Base-by-base conservation (phyloP, 805 yeast species). In the Starmerella vitae region DNA sequence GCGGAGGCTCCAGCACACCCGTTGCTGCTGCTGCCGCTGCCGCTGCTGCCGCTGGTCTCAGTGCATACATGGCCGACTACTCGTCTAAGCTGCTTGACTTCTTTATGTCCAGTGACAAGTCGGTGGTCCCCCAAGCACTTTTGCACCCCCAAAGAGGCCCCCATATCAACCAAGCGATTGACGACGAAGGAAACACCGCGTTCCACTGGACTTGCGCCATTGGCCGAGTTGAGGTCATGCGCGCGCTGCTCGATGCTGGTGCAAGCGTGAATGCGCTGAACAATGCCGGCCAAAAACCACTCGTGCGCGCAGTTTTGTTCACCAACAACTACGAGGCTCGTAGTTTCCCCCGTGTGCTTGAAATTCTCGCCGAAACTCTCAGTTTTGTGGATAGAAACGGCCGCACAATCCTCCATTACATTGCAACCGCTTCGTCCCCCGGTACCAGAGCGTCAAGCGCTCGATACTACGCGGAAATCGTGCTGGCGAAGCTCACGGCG, bases 191-290 rank as follows among this genome's bases (percentile, higher is more conserved):
- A 1, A 93, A 91, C 55, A 81, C 95, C 0, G 79, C 94, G 2
- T 75, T 91, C 49, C 98, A 91, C 60, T 91, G 97, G 96, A 94
- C 97, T 0, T 84, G 96, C 44, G 80, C 97, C 1, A 84, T 91
- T 72, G 98, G 97, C 3, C 82, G 78, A 55, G 60, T 78, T 25
- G 71, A 70, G 34, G 75, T 86, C 60, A 76, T 83, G 40, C 91
- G 79, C 48, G 70, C 85, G 12, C 66, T 91, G 30, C 61, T 83
- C 22, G 66, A 74, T 21, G 73, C 78, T 29, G 93, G 94, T 4
- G 91, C 94, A 2, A 71, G 76, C 59, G 70, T 72, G 40, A 59
- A 67, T 33, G 66, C 67, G 3, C 60, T 70, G 13, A 80, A 80
- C 51, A 68, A 74, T 43, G 68, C 70, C 33, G 95, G 95, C 0